Evolutionary conservation across 78 protist genomes (phyloP), one percentile per base, ranked within the genome.

Genomic region (Bigelowiella natans): DNA sequence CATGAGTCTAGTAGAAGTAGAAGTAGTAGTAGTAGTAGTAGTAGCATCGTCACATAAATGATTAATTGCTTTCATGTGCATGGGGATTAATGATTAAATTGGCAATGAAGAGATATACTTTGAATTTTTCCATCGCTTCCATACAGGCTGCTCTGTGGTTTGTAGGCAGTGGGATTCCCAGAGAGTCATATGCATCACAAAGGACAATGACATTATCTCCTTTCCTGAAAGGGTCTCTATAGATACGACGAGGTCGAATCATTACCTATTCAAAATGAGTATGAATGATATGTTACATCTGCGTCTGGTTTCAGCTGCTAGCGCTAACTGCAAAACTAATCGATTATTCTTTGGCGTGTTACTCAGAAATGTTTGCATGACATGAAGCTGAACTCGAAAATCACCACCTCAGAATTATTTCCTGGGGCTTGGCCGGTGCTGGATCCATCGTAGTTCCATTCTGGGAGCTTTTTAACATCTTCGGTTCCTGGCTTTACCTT

Each of bases 381-480:
- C 82, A n/a, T 63, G 36, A 63, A n/a, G n/a, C n/a, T n/a, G n/a
- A n/a, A n/a, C n/a, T n/a, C n/a, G n/a, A n/a, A 29, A n/a, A n/a
- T n/a, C 82, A 28, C 28, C 29, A 96, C 93, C 82, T 96, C 98
- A 0, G 95, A 92, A 92, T 96, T 94, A 64, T 82, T 28, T 3
- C 98, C 98, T 36, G 92, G 92, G n/a, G 96, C 96, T 94, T 95
- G 95, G 86, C 95, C 95, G 82, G 91, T 93, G 37, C 83, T 91
- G 83, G 89, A 94, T 86, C 92, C 94, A 31, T 92, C 94, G 40
- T 39, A 91, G 92, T 91, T 91, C 93, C 92, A 91, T 29, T 7
- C 40, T 2, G 86, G 86, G 29, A 83, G 86, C 11, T 83, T 7
- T 2, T 7, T 30, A 11, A 83, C 3, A 18, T 51, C 73, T 51